These are phyloP conservation scores for Pichia californica DNA, from an alignment of 805 yeast genomes.

Conservation along the genomic window DNA sequence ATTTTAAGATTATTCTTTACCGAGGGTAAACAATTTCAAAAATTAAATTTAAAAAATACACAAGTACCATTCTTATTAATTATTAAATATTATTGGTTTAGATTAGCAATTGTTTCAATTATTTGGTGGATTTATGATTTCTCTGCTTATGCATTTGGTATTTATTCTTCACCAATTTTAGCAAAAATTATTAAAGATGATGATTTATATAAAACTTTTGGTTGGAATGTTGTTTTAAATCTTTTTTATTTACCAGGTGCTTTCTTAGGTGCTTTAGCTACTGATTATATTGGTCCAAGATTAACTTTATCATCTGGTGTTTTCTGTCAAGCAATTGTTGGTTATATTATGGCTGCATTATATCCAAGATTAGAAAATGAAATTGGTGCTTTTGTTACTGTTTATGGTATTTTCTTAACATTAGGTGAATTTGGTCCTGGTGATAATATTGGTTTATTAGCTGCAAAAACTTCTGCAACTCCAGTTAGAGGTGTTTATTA, in stretches of 20 bases:
- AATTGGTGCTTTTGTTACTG: slow-evolving; percentile 75
- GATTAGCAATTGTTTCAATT: slow-evolving; percentile 60
- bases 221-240: slow-evolving; percentile 89
- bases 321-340: slow-evolving; percentile 65
- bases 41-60: slow-evolving; percentile 60
- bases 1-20: slow-evolving; percentile 68
- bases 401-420: slow-evolving; percentile 81
- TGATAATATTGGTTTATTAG: slow-evolving; percentile 81
- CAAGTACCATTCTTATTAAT: slow-evolving; percentile 61
- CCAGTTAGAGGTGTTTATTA: slow-evolving; percentile 88
- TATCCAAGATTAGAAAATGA: slow-evolving; percentile 49
- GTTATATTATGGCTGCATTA: slow-evolving; percentile 75
- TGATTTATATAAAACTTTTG: slow-evolving; percentile 67
- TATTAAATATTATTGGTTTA: slow-evolving; percentile 78
- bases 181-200: slow-evolving; percentile 49
- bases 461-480: slow-evolving; percentile 80
- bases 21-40: slow-evolving; percentile 67
- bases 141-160: slow-evolving; percentile 80
- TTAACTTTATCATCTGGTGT: slow-evolving; percentile 68
- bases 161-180: slow-evolving; percentile 71
- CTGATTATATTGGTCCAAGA: slow-evolving; percentile 94
- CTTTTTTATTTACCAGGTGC: slow-evolving; percentile 89
- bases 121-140: slow-evolving; percentile 94
- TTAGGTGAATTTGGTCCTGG: slow-evolving; percentile 95
- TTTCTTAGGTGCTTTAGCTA: slow-evolving; percentile 70